Conservation (phyloP, 2,329 filamentous ascomycete species). For the Chaetomium strumarium region DNA sequence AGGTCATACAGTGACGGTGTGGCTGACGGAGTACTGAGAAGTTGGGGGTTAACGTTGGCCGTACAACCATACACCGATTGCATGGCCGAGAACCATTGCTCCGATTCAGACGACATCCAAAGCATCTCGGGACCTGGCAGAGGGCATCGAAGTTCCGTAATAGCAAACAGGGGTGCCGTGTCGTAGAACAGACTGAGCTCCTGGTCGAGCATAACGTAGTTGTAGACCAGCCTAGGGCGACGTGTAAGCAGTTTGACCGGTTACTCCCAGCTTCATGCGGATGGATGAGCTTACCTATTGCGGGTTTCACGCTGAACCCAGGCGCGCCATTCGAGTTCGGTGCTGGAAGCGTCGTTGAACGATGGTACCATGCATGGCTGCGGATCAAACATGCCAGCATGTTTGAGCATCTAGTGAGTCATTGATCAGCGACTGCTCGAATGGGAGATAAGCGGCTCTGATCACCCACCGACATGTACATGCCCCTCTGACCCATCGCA, state of each 20-base stretch:
- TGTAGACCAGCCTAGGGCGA: constrained; percentile 57
- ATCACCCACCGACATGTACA: constrained; percentile 57
- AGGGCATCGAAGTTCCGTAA: constrained; percentile 59
- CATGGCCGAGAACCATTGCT: constrained; percentile 54
- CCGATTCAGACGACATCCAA: constrained; percentile 54
- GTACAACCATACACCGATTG: constrained; percentile 53
- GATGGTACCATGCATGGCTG: constrained; percentile 40
- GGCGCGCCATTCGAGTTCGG: constrained; percentile 51
- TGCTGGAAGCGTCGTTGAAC: constrained; percentile 38
- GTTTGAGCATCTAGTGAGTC: constrained; percentile 56
- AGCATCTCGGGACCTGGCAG: constrained; percentile 57
- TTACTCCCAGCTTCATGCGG: neutral
- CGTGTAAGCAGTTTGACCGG: constrained; percentile 17
- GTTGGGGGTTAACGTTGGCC: constrained; percentile 44
- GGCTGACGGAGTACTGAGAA: constrained; percentile 43
- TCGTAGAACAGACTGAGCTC: constrained; percentile 64
- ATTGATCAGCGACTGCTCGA: neutral
- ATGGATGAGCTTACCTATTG: constrained; percentile 44
- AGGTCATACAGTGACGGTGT: constrained; percentile 57
- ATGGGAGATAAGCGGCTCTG: neutral
- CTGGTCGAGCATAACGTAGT: constrained; percentile 69
- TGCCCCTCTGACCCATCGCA: constrained; percentile 65
- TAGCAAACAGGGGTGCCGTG: constrained; percentile 54
- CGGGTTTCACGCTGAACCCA: constrained; percentile 61
- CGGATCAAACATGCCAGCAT: constrained; percentile 60